phyloP scores from a whole-genome alignment of 352 stramenopile genomes.

The Phytophthora pini region DNA sequence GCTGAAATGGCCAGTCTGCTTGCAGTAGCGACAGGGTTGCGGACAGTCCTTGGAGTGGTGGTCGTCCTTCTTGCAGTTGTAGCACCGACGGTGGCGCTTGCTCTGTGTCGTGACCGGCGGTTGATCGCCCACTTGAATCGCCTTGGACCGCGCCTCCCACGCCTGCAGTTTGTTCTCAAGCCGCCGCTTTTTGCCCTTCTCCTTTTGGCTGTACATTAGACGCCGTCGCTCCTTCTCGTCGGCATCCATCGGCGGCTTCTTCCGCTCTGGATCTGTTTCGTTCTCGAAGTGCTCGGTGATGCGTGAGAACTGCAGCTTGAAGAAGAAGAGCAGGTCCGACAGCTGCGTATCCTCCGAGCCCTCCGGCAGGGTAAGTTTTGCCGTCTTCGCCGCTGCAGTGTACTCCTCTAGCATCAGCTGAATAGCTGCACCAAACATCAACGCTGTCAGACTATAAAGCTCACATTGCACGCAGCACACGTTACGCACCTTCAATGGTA shows the following conservation, averaged over 20 bases:
- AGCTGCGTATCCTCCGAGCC: conserved; percentile 48
- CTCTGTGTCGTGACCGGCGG: conserved; percentile 32
- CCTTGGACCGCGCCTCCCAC: conserved; percentile 59
- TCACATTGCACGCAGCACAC: conserved; percentile 1
- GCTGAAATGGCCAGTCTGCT: conserved; percentile 76
- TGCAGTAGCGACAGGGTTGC: conserved; percentile 84
- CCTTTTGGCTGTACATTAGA: conserved; percentile 77
- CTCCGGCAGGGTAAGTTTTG: conserved; percentile 38
- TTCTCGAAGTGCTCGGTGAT: conserved; percentile 74
- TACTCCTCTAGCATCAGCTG: conserved; percentile 87
- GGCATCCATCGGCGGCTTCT: conserved; percentile 84
- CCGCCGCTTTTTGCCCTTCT: conserved; percentile 74
- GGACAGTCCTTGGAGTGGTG: conserved; percentile 82
- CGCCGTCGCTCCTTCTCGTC: conserved; percentile 83
- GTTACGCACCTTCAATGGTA: conserved; percentile 84
- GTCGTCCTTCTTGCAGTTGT: conserved; percentile 86
- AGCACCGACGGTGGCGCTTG: conserved; percentile 74
- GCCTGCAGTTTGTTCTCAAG: conserved; percentile 69
- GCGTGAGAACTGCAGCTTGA: conserved; percentile 73
- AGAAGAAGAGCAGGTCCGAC: conserved; percentile 84
- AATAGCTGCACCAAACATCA: conserved; percentile 58
- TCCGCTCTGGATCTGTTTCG: conserved; percentile 52
- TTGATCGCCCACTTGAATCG: conserved; percentile 53
- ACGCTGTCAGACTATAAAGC: background rate
- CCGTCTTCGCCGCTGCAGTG: conserved; percentile 44